These are phyloP conservation scores for Mycena crocata DNA, from an alignment of 768 basidiomycete species.

Conservation along the genomic window DNA sequence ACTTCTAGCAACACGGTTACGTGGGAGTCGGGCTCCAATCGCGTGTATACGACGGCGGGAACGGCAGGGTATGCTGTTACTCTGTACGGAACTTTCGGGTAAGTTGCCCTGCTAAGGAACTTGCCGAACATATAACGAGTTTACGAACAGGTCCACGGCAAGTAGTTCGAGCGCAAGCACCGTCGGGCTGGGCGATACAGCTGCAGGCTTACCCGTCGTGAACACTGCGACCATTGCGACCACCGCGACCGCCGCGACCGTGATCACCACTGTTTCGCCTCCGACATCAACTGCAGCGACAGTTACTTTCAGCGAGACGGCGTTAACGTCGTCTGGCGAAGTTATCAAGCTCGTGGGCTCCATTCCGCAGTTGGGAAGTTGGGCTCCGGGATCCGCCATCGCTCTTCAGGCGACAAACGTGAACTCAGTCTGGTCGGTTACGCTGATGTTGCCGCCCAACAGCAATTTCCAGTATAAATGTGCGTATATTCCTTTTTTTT, in stretches of 20 bases:
- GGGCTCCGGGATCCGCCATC: neutral
- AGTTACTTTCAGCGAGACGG: constrained; percentile 16
- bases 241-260: neutral
- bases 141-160: neutral
- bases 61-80: neutral
- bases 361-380: constrained; percentile 5
- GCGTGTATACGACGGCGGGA: constrained; percentile 1
- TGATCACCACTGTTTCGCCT: too few species aligned
- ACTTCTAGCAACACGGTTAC: constrained; percentile 5
- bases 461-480: constrained; percentile 23
- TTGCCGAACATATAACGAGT: neutral
- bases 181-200: too few species aligned
- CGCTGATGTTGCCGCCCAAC: neutral
- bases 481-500: constrained; percentile 1
- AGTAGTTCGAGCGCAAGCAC: constrained; percentile 6
- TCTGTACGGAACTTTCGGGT: constrained; percentile 8
- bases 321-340: constrained; percentile 4
- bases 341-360: constrained; percentile 21
- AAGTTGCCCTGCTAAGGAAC: neutral
- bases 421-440: constrained; percentile 6
- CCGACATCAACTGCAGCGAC: constrained; percentile 5
- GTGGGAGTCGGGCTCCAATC: constrained; percentile 3
- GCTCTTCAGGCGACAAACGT: neutral
- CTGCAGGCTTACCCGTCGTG: too few species aligned
- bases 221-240: too few species aligned